Evolutionary conservation across 495 filamentous ascomycete species (phyloP).

Genomic region (Neurospora discreta): DNA sequence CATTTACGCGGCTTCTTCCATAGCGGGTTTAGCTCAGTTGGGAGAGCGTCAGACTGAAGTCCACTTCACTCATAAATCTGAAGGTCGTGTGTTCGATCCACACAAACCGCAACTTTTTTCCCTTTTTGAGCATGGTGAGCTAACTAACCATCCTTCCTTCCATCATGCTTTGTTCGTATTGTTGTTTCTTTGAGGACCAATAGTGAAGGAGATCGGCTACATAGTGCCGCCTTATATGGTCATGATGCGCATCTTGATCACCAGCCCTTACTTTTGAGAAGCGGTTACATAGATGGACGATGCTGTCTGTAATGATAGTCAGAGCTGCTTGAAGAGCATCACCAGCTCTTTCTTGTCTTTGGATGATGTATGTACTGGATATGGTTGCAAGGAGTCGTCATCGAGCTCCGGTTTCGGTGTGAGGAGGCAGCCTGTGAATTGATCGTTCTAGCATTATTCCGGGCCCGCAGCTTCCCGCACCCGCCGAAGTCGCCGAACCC

Average conservation of each 20-base stretch:
- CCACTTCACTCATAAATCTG: too few relatives aligned
- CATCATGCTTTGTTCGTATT: neutral
- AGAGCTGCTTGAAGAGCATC: too few relatives aligned
- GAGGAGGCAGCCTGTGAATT: neutral
- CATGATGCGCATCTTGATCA: neutral
- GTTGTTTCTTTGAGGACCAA: neutral
- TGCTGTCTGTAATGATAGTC: too few relatives aligned
- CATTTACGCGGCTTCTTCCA: fast-evolving
- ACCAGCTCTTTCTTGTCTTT: too few relatives aligned
- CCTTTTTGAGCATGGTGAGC: neutral
- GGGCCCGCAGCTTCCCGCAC: neutral
- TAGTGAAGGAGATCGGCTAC: neutral
- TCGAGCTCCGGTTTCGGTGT: neutral
- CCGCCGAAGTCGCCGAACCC: neutral
- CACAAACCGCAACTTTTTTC: neutral
- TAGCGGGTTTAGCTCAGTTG: neutral
- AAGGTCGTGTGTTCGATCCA: neutral
- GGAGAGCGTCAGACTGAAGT: neutral
- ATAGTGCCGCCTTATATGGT: neutral
- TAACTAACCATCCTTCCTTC: neutral
- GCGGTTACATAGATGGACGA: too few relatives aligned
- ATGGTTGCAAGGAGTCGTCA: neutral
- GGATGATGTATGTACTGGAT: too few relatives aligned
- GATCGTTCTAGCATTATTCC: neutral
- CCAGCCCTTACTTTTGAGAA: neutral